Evolutionary conservation across 805 yeast species (phyloP), one percentile per base, ranked within the genome.

Genomic region (Huiozyma naganishii): DNA sequence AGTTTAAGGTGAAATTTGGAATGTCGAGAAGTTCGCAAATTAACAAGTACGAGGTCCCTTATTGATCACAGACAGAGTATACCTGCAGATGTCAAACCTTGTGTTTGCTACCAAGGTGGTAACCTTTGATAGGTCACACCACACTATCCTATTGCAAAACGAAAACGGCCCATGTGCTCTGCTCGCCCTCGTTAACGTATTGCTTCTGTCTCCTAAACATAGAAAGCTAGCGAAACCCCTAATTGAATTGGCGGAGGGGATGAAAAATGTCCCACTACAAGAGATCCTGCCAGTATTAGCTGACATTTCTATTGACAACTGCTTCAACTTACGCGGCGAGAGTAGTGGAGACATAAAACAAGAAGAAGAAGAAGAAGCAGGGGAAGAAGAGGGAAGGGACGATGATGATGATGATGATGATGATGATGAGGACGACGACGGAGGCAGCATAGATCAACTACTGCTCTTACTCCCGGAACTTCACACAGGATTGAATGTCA

Each of bases 91-190:
- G 23, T 17, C 23, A 17, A 17, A 17, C 23, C 23, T 17, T 17
- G 23, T 4, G 23, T 17, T 17, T 17, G 23, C 23, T 32, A 53
- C 58, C 2, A 58, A 56, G 40, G 35, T 37, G 10, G 48, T 57
- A 4, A 42, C 44, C 29, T 57, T 64, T 50, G 68, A 79, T 41
- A 57, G 54, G 6, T 40, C 36, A 9, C 40, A 46, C 12, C 38
- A 46, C 29, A 77, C 76, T 37, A 76, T 87, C 29, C 65, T 88
- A 3, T 62, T 85, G 27, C 96, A 88, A 65, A 84, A 85, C 49
- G 70, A 65, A 42, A 89, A 88, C 55, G 97, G 97, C 0, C 95
- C 96, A 0, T 88, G 97, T 57, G 94, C 95, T 2, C 62, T 88
- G 37, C 71, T 89, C 8, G 88, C 95, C 0, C 64, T 88, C 36